Percentiles rank a stretch among this genome's conserved stretches.
Evolutionary conservation across 805 yeast genomes (phyloP).

Genomic region (Lipomyces sp.): DNA sequence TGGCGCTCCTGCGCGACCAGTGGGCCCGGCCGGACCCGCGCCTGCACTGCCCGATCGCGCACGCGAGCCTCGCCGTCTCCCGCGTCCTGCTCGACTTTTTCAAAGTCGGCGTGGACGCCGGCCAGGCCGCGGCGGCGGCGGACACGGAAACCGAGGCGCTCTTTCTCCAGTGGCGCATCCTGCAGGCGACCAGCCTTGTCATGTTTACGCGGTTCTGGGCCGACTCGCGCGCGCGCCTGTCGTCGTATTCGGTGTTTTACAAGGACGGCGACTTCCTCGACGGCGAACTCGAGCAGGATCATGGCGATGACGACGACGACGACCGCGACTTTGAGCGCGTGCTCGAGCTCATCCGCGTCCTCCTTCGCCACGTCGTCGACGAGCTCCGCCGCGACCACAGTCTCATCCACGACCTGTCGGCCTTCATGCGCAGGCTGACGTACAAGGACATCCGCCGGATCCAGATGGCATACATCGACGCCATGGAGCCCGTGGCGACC

Average conservation of each 20-base stretch:
- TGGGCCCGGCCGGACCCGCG: constrained; percentile 9
- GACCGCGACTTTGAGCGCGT: neutral
- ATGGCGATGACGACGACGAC: neutral
- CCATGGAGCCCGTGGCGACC: neutral
- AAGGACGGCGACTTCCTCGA: too few relatives aligned
- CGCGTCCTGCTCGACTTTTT: constrained; percentile 5
- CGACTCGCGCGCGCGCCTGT: too few relatives aligned
- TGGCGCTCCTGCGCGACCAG: constrained; percentile 9
- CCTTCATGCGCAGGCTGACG: neutral
- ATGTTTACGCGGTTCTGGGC: too few relatives aligned
- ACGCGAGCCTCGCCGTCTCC: constrained; percentile 15
- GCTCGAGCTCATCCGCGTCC: constrained; percentile 7
- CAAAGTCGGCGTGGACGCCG: neutral
- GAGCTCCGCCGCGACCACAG: neutral
- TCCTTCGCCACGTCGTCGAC: constrained; percentile 2
- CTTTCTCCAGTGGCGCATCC: neutral
- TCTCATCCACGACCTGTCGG: neutral
- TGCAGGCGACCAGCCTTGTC: too few relatives aligned
- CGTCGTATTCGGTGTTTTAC: too few relatives aligned
- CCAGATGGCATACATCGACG: constrained; percentile 9
- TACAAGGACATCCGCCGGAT: constrained; percentile 6
- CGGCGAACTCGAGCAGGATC: too few relatives aligned
- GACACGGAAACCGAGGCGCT: neutral
- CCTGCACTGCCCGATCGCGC: constrained; percentile 13
- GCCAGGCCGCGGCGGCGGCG: neutral